Evolutionary conservation across 129 eudicot species (phyloP).

Genomic region (sunflower (Helianthus annuus)): HanXRQr2.0-SUNRISE NC_035446.2:112158911-112159410

Average conservation of each 20-base stretch:
- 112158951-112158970: too few species aligned
- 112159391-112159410: slow-evolving; percentile 36
- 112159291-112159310: slow-evolving; percentile 25
- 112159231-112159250: not conserved
- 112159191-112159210: not conserved
- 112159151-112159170: slow-evolving; percentile 7
- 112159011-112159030: too few species aligned
- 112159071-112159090: too few species aligned
- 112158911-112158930: too few species aligned
- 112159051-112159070: too few species aligned
- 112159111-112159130: not conserved
- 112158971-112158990: too few species aligned
- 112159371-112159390: slow-evolving; percentile 37
- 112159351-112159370: not conserved
- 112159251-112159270: not conserved
- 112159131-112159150: not conserved
- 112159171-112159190: not conserved
- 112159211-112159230: not conserved
- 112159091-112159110: not conserved
- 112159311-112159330: not conserved
- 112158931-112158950: too few species aligned
- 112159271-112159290: not conserved
- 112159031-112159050: too few species aligned
- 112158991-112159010: too few species aligned
- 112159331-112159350: not conserved